Conservation (phyloP, 2,329 filamentous ascomycete species). For the Coniochaeta prunicola region DNA sequence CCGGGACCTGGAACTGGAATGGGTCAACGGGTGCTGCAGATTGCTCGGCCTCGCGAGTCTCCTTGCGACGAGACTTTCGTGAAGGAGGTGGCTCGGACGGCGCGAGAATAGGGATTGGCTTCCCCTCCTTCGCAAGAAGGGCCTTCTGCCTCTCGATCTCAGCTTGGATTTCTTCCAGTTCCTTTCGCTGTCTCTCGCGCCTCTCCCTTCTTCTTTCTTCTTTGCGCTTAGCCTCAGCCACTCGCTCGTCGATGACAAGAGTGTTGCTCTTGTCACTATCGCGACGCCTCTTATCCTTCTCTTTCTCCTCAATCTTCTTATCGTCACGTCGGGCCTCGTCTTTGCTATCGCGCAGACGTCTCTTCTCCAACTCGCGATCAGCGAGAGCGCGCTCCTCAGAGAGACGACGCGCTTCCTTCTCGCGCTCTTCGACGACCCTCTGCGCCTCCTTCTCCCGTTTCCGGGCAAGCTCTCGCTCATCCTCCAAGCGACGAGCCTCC, state of each 20-base stretch:
- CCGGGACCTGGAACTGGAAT: conserved; percentile 50
- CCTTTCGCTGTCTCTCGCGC: background rate
- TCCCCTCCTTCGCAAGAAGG: background rate
- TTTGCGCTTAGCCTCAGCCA: background rate
- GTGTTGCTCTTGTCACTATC: background rate
- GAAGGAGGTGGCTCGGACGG: background rate
- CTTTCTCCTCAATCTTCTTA: background rate
- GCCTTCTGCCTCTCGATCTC: conserved; percentile 9
- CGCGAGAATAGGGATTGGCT: background rate
- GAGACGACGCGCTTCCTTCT: conserved; percentile 8
- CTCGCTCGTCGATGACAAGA: background rate
- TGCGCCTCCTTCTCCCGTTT: conserved; percentile 9
- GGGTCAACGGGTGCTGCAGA: conserved; percentile 33
- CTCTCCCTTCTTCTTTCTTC: background rate
- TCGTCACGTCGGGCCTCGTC: background rate
- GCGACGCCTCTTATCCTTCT: background rate
- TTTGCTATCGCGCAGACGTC: background rate
- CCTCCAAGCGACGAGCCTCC: conserved; percentile 8
- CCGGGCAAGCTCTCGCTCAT: conserved; percentile 4
- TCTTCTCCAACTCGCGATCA: conserved; percentile 2
- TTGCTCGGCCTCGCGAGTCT: background rate
- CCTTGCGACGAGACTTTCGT: background rate
- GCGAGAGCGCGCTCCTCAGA: conserved; percentile 3
- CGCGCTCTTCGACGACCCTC: conserved; percentile 15
- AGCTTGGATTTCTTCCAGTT: conserved; percentile 4